Base-by-base conservation (phyloP, 306 rosid species). In the Vigna trinervia region DNA sequence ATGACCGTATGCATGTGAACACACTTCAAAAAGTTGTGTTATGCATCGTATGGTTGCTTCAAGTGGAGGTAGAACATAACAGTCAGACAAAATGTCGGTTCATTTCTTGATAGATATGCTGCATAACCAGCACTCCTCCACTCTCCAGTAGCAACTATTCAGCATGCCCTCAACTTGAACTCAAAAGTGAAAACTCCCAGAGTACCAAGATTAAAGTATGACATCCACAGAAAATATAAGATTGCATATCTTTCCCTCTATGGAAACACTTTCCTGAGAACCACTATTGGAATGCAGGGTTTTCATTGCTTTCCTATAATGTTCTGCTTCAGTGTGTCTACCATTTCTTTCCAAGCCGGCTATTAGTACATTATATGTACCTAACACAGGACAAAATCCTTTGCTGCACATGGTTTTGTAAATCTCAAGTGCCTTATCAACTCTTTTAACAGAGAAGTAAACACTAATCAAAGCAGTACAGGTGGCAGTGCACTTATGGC, bases 391-490 rank as follows among this genome's bases (percentile, higher is more conserved):
- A 88, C 48, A 45, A 67, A 83, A 68, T 77, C 91, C 88, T 62
- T 84, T 80, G 20, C 62, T 79, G 63, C 80, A 71, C 98, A 93
- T 89, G 53, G 14, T 82, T 75, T 84, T 56, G 51, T 73, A 88
- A 75, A 85, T 81, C 82, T 82, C 76, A 56, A 91, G 97, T 50
- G 91, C 96, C 81, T 82, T 82, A 34, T 82, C 84, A 83, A 80
- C 85, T 78, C 87, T 88, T 71, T 88, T 88, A 77, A 85, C 87
- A 51, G 86, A 85, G 80, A 88, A 87, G 78, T 88, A 91, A 68
- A 64, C 90, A 50, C 87, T 86, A 19, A 89, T 86, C 82, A 93
- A 78, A 84, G 97, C 89, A 78, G 96, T 93, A 82, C 87, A 93
- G 77, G 97, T 85, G 71, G 93, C 87, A 41, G 84, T 78, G 78